Evolutionary conservation across 805 yeast genomes (phyloP), one percentile per base, ranked within the genome.

Genomic region (Wickerhamomyces xylosicus): DNA sequence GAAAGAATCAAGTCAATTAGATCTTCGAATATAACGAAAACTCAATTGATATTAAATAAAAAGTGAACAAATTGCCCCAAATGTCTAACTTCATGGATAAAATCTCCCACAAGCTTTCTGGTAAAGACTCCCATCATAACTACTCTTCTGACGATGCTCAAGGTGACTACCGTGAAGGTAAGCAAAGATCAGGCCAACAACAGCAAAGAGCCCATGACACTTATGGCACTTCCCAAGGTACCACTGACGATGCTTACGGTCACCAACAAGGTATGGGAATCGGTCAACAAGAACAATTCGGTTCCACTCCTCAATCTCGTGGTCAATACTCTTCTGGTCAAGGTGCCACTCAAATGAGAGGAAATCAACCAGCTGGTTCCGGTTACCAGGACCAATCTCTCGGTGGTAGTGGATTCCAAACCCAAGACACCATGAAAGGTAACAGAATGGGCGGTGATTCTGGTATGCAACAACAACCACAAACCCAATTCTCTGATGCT

Each of bases 41-140:
- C n/a, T n/a, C 25, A 7, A 21, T 21, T 10, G 6, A 21, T 21
- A 7, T 21, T 21, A 21, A 21, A 10, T 21, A 21, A 7, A 7
- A 7, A 21, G 10, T 7, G 25, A 21, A 21, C 25, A 7, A 10
- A 21, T 21, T 21, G 25, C 25, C 25, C 25, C 25, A 25, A 36
- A 52, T 52, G 57, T 49, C 57, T 33, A 50, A 50, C 49, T 48
- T 53, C 39, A 51, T 53, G 27, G 56, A 53, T 44, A 53, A 53
- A 44, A 28, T 52, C 39, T 41, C 54, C 34, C 41, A 46, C 50
- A 52, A 52, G 41, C 40, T 53, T 19, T 40, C 40, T 19, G 51
- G 54, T 20, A 36, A 37, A 40, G 40, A 49, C 10, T 40, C 16
- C 31, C 29, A 25, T 13, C n/a, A 25, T 4, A 25, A 25, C 29